These are phyloP conservation scores for Dictyostelium firmibasis DNA, from an alignment of 78 protist species.

Conservation along the genomic window DNA sequence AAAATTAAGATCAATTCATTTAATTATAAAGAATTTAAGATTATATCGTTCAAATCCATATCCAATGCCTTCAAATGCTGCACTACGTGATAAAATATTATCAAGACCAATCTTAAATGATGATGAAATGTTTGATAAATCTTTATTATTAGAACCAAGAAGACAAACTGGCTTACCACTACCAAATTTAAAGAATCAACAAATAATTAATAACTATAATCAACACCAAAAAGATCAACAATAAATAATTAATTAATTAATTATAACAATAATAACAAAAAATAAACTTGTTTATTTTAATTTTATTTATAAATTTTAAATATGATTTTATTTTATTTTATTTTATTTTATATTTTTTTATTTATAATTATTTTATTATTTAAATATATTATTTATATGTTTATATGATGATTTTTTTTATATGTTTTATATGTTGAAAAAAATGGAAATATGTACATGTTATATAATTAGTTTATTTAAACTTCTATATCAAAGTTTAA, in stretches of 20 bases:
- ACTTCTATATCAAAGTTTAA: neutral
- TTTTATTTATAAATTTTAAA: no score
- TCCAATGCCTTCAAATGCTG: slow-evolving; percentile 18
- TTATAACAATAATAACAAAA: neutral
- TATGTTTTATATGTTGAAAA: neutral
- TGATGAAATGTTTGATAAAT: slow-evolving; percentile 75
- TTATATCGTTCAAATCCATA: neutral
- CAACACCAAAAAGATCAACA: neutral
- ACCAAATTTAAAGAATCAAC: neutral
- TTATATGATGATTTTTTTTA: neutral
- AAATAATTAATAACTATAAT: neutral
- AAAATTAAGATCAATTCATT: slow-evolving; percentile 44
- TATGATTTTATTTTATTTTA: no score
- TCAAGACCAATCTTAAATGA: slow-evolving; percentile 53
- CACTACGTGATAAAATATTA: neutral
- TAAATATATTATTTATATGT: neutral
- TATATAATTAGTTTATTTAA: neutral
- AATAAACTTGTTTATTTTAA: no score
- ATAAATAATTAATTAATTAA: no score
- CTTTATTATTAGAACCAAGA: slow-evolving; percentile 58
- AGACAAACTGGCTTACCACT: neutral
- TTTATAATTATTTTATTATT: neutral
- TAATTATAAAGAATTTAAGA: neutral
- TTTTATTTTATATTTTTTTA: neutral
- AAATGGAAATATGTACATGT: neutral